Evolutionary conservation across 1,284 basidiomycete species (phyloP).

Genomic region (Leccinum subrobustum): DNA sequence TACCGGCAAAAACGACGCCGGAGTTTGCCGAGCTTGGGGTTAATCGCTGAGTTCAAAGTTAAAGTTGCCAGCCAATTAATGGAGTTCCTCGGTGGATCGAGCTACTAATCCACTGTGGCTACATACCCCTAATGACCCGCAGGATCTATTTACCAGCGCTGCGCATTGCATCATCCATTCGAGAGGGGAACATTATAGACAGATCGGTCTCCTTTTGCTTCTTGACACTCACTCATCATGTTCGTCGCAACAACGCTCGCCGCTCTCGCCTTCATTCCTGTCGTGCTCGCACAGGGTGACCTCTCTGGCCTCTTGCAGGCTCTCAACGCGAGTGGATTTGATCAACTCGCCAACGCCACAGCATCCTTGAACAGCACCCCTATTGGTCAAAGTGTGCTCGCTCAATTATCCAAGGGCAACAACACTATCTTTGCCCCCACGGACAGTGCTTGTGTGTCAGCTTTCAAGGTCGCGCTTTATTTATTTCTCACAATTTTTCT

Average conservation of each 20-base stretch:
- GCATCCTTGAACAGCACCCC: conserved; percentile 41
- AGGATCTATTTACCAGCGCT: conserved; percentile 5
- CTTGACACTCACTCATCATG: conserved; percentile 18
- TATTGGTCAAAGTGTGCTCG: conserved; percentile 44
- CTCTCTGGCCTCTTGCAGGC: conserved; percentile 35
- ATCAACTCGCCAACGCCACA: conserved; percentile 37
- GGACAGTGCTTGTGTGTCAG: conserved; percentile 45
- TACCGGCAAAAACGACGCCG: conserved; percentile 5
- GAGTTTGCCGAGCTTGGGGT: conserved; percentile 15
- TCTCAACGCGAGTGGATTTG: conserved; percentile 39
- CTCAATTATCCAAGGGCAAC: conserved; percentile 37
- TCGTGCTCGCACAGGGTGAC: conserved; percentile 24
- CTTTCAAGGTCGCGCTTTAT: background rate
- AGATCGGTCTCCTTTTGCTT: background rate
- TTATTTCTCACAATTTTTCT: background rate
- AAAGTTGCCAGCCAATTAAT: background rate
- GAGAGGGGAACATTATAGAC: background rate
- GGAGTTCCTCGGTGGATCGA: background rate
- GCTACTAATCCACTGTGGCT: background rate
- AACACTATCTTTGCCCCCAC: conserved; percentile 50
- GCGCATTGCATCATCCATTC: conserved; percentile 33
- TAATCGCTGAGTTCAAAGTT: conserved; percentile 5
- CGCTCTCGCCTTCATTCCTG: conserved; percentile 14
- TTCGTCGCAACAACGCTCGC: conserved; percentile 10
- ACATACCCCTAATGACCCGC: conserved; percentile 2